A percentile compares a stretch with the other conserved stretches of the same genome.
These are phyloP conservation scores for Delonix regia DNA, from an alignment of 306 rosid species.

Conservation along the genomic window DNA sequence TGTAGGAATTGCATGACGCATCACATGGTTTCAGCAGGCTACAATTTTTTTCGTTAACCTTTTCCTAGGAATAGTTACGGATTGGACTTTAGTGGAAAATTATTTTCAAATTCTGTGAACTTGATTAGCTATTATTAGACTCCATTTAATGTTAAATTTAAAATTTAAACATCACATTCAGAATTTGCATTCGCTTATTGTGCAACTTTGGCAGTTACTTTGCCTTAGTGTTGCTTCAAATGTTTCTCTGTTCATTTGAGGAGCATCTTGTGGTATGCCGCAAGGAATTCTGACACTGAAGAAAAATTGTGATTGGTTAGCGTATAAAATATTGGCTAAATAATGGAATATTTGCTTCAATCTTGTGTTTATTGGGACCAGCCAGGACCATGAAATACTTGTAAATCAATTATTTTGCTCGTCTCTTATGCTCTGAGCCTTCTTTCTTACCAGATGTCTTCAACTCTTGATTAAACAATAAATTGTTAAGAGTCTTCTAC, in stretches of 20 bases:
- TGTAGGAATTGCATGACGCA: constrained; percentile 23
- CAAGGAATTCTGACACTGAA: background rate
- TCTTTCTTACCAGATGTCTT: background rate
- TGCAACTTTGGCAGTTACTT: constrained; percentile 3
- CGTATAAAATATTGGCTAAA: background rate
- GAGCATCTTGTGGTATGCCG: background rate
- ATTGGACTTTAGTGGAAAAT: background rate
- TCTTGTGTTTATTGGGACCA: background rate
- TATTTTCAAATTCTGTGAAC: constrained; percentile 1
- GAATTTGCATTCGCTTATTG: constrained; percentile 1
- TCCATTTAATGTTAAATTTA: background rate
- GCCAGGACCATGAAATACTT: background rate
- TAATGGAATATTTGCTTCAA: background rate
- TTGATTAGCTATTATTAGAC: background rate
- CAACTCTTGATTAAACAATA: background rate
- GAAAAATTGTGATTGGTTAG: background rate
- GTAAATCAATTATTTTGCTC: background rate
- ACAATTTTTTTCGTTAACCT: background rate
- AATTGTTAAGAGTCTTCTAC: background rate
- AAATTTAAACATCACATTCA: background rate
- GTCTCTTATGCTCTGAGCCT: background rate
- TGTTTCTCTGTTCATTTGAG: background rate
- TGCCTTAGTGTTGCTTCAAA: too few relatives aligned
- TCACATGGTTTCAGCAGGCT: constrained; percentile 29
- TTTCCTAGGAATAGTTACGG: background rate